Conservation (phyloP, 2,329 filamentous ascomycete species). For the Magnaporthiopsis incrustans region DNA sequence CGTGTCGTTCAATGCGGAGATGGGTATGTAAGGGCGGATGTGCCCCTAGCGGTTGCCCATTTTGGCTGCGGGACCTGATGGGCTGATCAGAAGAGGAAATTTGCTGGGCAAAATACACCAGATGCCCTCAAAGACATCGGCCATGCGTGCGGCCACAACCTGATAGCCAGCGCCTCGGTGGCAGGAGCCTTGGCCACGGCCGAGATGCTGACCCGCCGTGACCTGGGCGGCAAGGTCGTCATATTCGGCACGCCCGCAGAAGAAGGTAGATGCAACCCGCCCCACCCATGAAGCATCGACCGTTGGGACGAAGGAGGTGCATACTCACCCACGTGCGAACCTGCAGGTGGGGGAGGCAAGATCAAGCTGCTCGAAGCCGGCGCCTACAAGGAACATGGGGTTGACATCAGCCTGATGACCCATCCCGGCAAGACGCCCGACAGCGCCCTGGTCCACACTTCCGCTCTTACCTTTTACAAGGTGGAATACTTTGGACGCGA, state of each 20-base stretch:
- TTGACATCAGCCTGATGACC: conserved; percentile 30
- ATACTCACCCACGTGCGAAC: conserved; percentile 17
- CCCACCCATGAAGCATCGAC: background rate
- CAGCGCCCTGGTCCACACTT: conserved; percentile 40
- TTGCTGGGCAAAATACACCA: conserved; percentile 11
- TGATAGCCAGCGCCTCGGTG: conserved; percentile 41
- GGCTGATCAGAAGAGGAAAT: too few relatives aligned
- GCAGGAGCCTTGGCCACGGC: conserved; percentile 39
- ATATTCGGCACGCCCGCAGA: conserved; percentile 47
- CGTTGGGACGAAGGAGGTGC: background rate
- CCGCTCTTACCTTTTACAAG: conserved; percentile 39
- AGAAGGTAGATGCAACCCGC: conserved; percentile 25
- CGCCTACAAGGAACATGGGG: conserved; percentile 30
- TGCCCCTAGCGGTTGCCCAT: too few relatives aligned
- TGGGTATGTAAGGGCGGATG: conserved; percentile 24
- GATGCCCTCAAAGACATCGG: conserved; percentile 42
- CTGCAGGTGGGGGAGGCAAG: conserved; percentile 33
- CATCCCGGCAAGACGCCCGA: conserved; percentile 36
- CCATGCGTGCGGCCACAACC: conserved; percentile 48
- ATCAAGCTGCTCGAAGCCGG: conserved; percentile 36
- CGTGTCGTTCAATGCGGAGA: conserved; percentile 39
- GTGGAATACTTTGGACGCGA: conserved; percentile 46
- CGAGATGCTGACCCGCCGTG: conserved; percentile 29
- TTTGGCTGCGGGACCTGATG: too few relatives aligned
- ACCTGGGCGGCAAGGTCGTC: conserved; percentile 34